Evolutionary conservation across 805 yeast genomes (phyloP).

Genomic region (Vanderwaltozyma verrucispora): DNA sequence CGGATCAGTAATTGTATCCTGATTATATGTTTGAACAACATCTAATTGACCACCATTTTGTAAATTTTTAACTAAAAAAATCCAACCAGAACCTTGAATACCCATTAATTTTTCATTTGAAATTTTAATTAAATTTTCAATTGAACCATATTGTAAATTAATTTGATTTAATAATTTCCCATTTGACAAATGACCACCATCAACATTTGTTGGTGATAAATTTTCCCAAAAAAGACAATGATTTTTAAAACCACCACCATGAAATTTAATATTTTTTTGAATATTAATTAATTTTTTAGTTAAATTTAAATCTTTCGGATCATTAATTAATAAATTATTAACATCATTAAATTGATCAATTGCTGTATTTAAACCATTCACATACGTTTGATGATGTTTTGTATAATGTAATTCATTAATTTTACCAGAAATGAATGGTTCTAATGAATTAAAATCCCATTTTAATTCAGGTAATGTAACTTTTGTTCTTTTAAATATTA

Average conservation of each 20-base stretch:
- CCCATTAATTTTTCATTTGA: constrained; percentile 73
- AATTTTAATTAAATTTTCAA: constrained; percentile 52
- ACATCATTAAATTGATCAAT: constrained; percentile 66
- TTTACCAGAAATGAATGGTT: constrained; percentile 77
- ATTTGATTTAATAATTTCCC: constrained; percentile 53
- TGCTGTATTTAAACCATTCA: constrained; percentile 72
- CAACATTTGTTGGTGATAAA: constrained; percentile 61
- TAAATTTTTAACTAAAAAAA: constrained; percentile 75
- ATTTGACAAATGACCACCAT: constrained; percentile 59
- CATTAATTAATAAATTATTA: constrained; percentile 32
- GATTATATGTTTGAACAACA: constrained; percentile 74
- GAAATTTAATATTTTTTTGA: constrained; percentile 74
- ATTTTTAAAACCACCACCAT: constrained; percentile 86
- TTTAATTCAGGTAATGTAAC: constrained; percentile 72
- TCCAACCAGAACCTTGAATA: constrained; percentile 95
- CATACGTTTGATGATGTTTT: constrained; percentile 90
- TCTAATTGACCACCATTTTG: constrained; percentile 59
- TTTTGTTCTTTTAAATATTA: constrained; percentile 29
- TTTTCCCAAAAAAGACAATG: constrained; percentile 84
- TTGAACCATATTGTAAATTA: constrained; percentile 53
- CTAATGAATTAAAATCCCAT: constrained; percentile 77
- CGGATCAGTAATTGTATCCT: constrained; percentile 69
- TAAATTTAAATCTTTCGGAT: constrained; percentile 28
- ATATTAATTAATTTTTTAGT: constrained; percentile 33
- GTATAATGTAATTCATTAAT: constrained; percentile 81